Evolutionary conservation across 495 filamentous ascomycete species (phyloP), one percentile per base, ranked within the genome.

Genomic region (Chaetomium cochliodes): DNA sequence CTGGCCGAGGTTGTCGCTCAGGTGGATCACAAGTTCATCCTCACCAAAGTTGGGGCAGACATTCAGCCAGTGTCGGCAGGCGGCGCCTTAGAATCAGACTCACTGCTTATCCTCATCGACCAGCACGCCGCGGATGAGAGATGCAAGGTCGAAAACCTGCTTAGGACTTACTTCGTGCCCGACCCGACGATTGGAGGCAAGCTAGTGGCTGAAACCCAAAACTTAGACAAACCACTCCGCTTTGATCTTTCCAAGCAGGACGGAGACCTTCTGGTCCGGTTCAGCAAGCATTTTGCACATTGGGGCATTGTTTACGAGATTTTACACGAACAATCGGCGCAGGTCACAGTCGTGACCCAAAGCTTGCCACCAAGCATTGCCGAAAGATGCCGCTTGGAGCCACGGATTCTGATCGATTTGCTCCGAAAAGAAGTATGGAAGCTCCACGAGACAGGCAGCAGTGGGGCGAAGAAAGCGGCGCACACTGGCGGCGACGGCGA

Each of bases 61-160:
- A 44, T 5, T 64, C 18, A 42, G 2, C 6, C 28, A 2, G 26
- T 0, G n/a, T 44, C 63, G 13, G 54, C 23, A 42, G 20, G n/a
- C 18, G 26, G 12, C 2, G 37, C 3, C 37, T 5, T 26, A 5
- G 66, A 53, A 4, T 3, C 49, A 15, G 56, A 63, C 13, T 6
- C 9, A 13, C 25, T 85, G 13, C 78, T 98, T 1, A 83, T 96
- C 0, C 80, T 97, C 12, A 84, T 98, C 51, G 94, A 98, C 72
- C 94, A 98, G 69, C 94, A 98, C 72, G 94, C 94, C 12, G 94
- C 93, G 1, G 92, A 96, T 75, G 94, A 98, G 75, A 83, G 94
- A 22, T 88, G 90, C 69, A 85, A 88, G 7, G 84, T 97, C 9
- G 94, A 98, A 74, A 71, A 71, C 0, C 80, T 98, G 42, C 76